Percentiles rank a stretch among this genome's conserved stretches.
Evolutionary conservation across 2,329 filamentous ascomycete species (phyloP).

Genomic region (Corinectria fuckeliana): DNA sequence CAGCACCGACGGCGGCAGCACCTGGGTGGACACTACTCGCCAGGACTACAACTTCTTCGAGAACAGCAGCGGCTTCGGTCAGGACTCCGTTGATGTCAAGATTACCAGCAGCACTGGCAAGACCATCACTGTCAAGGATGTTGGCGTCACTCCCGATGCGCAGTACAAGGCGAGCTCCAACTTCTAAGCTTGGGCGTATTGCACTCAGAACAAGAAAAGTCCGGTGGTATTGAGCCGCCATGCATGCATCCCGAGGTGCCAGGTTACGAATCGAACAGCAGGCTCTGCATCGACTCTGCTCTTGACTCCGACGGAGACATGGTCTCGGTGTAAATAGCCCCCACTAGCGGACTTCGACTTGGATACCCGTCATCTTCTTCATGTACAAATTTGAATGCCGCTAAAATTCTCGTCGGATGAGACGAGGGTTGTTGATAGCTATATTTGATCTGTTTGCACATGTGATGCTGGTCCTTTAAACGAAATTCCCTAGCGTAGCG

Average conservation of each 20-base stretch:
- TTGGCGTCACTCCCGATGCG: slow-evolving; percentile 48
- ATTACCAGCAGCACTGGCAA: slow-evolving; percentile 61
- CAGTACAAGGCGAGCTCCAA: slow-evolving; percentile 42
- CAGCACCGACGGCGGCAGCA: slow-evolving; percentile 63
- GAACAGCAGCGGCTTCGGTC: slow-evolving; percentile 62
- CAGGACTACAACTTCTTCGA: slow-evolving; percentile 68
- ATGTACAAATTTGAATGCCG: slow-evolving; percentile 14
- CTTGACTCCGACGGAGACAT: background rate
- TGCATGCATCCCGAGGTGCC: background rate
- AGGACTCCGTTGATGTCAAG: slow-evolving; percentile 58
- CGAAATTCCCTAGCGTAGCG: too few relatives aligned
- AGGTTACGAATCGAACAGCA: background rate
- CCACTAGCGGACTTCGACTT: background rate
- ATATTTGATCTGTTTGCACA: background rate
- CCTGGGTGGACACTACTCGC: slow-evolving; percentile 63
- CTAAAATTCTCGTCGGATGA: background rate
- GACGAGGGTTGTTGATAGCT: background rate
- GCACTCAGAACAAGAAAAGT: background rate
- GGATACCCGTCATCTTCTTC: slow-evolving; percentile 7
- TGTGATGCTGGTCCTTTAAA: too few relatives aligned
- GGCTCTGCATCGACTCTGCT: background rate
- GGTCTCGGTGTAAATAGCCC: background rate
- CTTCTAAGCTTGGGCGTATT: slow-evolving; percentile 33
- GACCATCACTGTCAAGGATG: slow-evolving; percentile 57
- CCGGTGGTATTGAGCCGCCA: background rate